Conservation (phyloP, 139 green algal species). For the Chlorella vulgaris region DNA sequence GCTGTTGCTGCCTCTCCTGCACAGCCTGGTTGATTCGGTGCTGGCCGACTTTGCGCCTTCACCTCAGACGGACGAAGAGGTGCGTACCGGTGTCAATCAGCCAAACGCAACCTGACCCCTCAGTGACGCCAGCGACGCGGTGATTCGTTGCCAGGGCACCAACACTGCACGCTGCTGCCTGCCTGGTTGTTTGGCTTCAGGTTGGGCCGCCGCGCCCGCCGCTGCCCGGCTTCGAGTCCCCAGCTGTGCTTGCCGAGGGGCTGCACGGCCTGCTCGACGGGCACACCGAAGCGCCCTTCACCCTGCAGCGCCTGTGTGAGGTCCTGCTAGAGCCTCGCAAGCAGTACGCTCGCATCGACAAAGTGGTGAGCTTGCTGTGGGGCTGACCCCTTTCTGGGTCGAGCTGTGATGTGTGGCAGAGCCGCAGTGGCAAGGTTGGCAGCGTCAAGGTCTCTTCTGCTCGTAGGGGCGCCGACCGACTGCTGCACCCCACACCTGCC, state of each 20-base stretch:
- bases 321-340: constrained; percentile 74
- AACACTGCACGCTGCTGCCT: not conserved
- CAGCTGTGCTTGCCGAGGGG: constrained; percentile 17
- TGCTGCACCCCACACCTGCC: not conserved
- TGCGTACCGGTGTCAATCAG: not conserved
- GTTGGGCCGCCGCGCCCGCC: constrained; percentile 54
- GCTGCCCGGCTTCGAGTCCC: constrained; percentile 21
- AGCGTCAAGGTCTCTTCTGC: too few species aligned
- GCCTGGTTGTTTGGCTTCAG: not conserved
- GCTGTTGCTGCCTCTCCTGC: constrained; percentile 60
- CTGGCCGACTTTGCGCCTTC: constrained; percentile 21
- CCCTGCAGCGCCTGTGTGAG: constrained; percentile 78
- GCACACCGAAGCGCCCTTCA: constrained; percentile 65
- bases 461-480: too few species aligned
- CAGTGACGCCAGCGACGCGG: too few species aligned
- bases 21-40: constrained; percentile 44
- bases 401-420: too few species aligned
- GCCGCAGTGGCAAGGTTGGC: too few species aligned
- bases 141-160: not conserved
- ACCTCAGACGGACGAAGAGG: not conserved
- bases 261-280: constrained; percentile 50
- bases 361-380: constrained; percentile 51
- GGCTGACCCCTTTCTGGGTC: not conserved
- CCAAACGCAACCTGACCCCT: too few species aligned
- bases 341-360: constrained; percentile 72